Conservation (phyloP, 2,329 filamentous ascomycete genomes). For the Emmonsiellopsis sp. region DNA sequence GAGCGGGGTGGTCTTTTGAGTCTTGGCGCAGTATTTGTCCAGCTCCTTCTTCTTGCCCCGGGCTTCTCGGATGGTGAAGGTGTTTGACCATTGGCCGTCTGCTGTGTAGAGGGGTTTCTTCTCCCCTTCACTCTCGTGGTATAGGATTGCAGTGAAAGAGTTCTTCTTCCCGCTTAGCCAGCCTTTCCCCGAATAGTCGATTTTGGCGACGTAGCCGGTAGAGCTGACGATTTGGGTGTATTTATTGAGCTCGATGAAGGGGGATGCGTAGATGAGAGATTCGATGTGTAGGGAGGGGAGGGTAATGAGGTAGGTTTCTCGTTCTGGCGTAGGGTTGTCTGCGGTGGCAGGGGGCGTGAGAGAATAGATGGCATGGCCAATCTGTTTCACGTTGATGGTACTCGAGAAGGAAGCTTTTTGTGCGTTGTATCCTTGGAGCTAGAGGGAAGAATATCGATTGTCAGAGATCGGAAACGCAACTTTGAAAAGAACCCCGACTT, state of each 20-base stretch:
- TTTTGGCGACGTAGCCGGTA: constrained; percentile 76
- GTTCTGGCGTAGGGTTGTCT: constrained; percentile 29
- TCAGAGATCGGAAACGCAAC: background rate
- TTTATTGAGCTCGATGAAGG: constrained; percentile 85
- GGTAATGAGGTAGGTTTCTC: constrained; percentile 78
- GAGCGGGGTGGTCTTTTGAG: constrained; percentile 55
- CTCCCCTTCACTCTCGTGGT: constrained; percentile 56
- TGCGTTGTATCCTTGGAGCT: constrained; percentile 76
- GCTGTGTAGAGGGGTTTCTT: constrained; percentile 66
- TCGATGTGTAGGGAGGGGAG: constrained; percentile 89
- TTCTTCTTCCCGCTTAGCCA: constrained; percentile 98
- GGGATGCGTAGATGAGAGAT: constrained; percentile 63
- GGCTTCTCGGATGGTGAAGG: constrained; percentile 67
- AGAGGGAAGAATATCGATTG: background rate
- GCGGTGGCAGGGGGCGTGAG: constrained; percentile 48
- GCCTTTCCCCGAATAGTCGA: constrained; percentile 88
- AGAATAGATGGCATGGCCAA: constrained; percentile 78
- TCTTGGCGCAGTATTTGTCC: constrained; percentile 53
- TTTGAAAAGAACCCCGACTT: constrained; percentile 11
- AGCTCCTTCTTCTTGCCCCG: constrained; percentile 41
- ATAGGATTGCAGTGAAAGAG: constrained; percentile 67
- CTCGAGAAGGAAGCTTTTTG: constrained; percentile 92
- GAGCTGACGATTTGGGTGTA: constrained; percentile 78
- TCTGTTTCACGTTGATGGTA: constrained; percentile 91
- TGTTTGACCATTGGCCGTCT: constrained; percentile 83